Conservation (phyloP, 1,139 yeast genomes). For the Kazachstania sp. region DNA sequence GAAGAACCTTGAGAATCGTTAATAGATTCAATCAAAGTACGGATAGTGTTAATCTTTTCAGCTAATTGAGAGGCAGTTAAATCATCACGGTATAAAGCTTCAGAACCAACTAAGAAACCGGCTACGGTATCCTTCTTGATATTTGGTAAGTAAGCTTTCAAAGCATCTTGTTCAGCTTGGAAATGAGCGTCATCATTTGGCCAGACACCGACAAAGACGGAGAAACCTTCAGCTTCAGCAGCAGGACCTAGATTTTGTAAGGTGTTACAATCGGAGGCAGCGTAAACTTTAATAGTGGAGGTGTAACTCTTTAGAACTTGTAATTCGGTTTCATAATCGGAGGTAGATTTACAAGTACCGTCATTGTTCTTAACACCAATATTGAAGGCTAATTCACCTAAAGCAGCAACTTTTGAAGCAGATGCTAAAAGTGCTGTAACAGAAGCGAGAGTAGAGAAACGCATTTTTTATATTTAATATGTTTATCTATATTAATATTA, state of each 20-base stretch:
- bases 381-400: conserved; percentile 54
- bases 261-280: conserved; percentile 83
- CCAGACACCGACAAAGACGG: conserved; percentile 78
- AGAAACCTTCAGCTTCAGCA: conserved; percentile 66
- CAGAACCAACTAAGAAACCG: conserved; percentile 81
- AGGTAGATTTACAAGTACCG: conserved; percentile 63
- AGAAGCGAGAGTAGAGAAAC: conserved; percentile 28
- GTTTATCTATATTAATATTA: neutral
- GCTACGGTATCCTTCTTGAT: conserved; percentile 60
- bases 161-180: conserved; percentile 59
- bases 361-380: conserved; percentile 64
- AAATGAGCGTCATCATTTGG: conserved; percentile 76
- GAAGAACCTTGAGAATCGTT: conserved; percentile 75
- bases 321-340: conserved; percentile 61
- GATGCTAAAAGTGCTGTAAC: conserved; percentile 18
- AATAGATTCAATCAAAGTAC: conserved; percentile 47
- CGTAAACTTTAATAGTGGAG: conserved; percentile 65
- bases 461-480: conserved; percentile 15
- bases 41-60: conserved; percentile 49
- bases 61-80: conserved; percentile 64
- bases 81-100: conserved; percentile 82
- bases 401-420: conserved; percentile 28
- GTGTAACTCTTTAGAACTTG: conserved; percentile 47
- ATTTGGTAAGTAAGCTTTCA: conserved; percentile 57
- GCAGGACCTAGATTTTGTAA: conserved; percentile 79